Conservation (phyloP, 192 early-diverging fungal genomes). For the Chytriomyces sp. region DNA sequence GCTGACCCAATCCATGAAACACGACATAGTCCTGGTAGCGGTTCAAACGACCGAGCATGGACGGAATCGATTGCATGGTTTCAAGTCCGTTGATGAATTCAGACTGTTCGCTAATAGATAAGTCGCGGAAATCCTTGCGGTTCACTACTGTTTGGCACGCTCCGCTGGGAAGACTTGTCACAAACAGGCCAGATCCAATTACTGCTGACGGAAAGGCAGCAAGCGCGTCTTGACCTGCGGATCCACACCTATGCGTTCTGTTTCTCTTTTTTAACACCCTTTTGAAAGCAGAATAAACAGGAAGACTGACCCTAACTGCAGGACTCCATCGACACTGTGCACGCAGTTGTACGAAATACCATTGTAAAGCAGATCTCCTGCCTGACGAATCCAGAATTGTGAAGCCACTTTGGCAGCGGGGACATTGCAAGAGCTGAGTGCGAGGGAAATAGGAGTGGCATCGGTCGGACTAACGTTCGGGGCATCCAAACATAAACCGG, state of each 20-base stretch:
- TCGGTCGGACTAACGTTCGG: background rate
- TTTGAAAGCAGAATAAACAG: background rate
- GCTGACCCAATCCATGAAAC: conserved; percentile 8
- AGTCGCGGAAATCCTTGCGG: conserved; percentile 38
- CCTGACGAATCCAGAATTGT: conserved; percentile 1
- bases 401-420: background rate
- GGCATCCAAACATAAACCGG: conserved; percentile 25
- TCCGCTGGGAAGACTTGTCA: conserved; percentile 2
- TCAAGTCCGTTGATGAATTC: conserved; percentile 30
- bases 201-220: background rate
- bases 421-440: background rate
- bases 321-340: background rate
- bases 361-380: background rate
- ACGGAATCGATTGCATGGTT: conserved; percentile 11
- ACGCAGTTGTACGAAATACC: conserved; percentile 14
- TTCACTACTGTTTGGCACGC: background rate
- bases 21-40: conserved; percentile 27
- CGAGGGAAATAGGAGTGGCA: background rate
- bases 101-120: conserved; percentile 11
- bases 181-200: background rate
- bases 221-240: background rate
- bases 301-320: background rate
- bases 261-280: background rate
- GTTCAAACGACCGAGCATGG: conserved; percentile 8
- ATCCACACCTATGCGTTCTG: conserved; percentile 13